These are phyloP conservation scores for Xylaria cubensis DNA, from an alignment of 495 filamentous ascomycete genomes.

Conservation along the genomic window DNA sequence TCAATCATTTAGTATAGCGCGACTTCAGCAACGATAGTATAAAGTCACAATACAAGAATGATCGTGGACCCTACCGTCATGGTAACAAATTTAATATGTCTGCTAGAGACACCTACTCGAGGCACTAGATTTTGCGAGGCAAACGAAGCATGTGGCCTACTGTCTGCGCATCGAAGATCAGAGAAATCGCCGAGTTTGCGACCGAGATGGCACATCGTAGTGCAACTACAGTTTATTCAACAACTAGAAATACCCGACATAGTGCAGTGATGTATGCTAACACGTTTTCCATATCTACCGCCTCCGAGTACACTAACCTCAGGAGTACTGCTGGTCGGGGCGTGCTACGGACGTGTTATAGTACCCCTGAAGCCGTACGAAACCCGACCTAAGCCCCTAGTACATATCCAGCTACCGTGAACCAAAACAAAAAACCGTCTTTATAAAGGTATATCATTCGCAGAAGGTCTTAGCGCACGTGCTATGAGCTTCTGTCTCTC, in stretches of 20 bases:
- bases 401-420: background rate
- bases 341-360: background rate
- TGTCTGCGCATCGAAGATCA: slow-evolving; percentile 77
- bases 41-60: slow-evolving; percentile 63
- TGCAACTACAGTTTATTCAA: background rate
- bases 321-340: background rate
- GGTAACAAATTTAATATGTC: slow-evolving; percentile 69
- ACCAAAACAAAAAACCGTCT: background rate
- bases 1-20: background rate
- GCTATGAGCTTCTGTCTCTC: background rate
- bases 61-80: slow-evolving; percentile 83
- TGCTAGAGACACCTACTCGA: slow-evolving; percentile 80
- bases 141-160: slow-evolving; percentile 92
- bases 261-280: background rate
- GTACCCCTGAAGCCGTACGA: slow-evolving; percentile 16
- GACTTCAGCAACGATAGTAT: background rate
- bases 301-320: background rate
- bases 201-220: background rate
- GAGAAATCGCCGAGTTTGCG: slow-evolving; percentile 75
- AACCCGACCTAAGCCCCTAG: background rate
- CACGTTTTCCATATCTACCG: background rate
- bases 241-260: background rate
- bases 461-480: background rate
- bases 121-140: slow-evolving; percentile 84
- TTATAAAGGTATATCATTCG: background rate